phyloP scores from a whole-genome alignment of 2,329 filamentous ascomycete genomes.

The Phaeosphaeriaceae sp. region DNA sequence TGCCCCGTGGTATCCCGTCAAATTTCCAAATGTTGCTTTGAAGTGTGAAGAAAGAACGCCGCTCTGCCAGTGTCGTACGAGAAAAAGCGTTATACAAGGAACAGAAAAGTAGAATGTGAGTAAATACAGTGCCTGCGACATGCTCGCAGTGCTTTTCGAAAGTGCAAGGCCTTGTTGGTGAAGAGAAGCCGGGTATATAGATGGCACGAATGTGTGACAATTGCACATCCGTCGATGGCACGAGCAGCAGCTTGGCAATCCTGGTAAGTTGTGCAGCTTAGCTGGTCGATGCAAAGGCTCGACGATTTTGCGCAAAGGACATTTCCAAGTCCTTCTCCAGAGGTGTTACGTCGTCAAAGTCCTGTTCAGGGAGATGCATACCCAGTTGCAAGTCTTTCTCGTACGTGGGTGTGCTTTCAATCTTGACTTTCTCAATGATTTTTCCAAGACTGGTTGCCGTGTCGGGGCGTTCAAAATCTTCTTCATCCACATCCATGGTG shows the following conservation, averaged over 20 bases:
- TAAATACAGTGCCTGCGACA: neutral
- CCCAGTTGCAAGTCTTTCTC: slow-evolving; percentile 49
- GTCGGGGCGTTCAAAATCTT: slow-evolving; percentile 54
- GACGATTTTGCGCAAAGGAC: slow-evolving; percentile 30
- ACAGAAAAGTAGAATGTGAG: neutral
- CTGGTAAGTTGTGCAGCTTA: neutral
- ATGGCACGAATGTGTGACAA: neutral
- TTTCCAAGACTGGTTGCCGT: slow-evolving; percentile 50
- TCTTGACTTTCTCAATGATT: slow-evolving; percentile 53
- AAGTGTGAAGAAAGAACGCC: neutral
- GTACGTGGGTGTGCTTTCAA: slow-evolving; percentile 53
- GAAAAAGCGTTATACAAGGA: neutral
- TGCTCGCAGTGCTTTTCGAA: neutral
- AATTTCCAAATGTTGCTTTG: neutral
- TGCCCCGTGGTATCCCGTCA: neutral
- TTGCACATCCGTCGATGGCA: neutral
- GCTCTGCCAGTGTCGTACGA: neutral
- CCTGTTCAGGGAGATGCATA: slow-evolving; percentile 9
- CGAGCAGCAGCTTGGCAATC: neutral
- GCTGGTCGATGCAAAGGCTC: slow-evolving; percentile 11
- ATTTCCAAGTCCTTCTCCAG: slow-evolving; percentile 42
- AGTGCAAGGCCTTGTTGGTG: neutral
- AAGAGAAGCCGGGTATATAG: neutral
- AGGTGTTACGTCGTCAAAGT: slow-evolving; percentile 23
- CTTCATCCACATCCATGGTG: slow-evolving; percentile 54